phyloP scores from a whole-genome alignment of 805 yeast genomes.

The Lachancea sp. region DNA sequence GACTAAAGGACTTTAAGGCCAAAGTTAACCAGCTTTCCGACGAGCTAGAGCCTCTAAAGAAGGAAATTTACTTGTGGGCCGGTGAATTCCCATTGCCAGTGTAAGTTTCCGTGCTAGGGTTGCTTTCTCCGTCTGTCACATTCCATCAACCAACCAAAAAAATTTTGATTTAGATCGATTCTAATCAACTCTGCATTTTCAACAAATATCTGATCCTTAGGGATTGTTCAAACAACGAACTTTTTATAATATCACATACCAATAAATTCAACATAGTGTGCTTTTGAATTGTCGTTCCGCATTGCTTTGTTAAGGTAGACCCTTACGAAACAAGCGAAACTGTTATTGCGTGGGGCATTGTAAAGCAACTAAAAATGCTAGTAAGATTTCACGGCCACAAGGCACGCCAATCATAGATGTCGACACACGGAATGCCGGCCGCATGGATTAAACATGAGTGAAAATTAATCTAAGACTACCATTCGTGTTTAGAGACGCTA shows the following conservation, averaged over 20 bases:
- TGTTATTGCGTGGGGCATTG: too few relatives aligned
- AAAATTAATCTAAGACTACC: too few relatives aligned
- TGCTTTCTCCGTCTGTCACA: too few relatives aligned
- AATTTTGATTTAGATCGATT: constrained; percentile 4
- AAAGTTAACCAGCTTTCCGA: constrained; percentile 66
- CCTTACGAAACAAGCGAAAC: too few relatives aligned
- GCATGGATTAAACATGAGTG: too few relatives aligned
- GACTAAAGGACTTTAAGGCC: constrained; percentile 91
- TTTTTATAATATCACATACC: constrained; percentile 4
- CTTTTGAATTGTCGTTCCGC: not conserved
- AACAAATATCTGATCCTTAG: constrained; percentile 8
- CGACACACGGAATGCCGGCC: too few relatives aligned
- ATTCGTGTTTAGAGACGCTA: too few relatives aligned
- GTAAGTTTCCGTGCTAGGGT: constrained; percentile 23
- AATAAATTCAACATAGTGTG: constrained; percentile 8
- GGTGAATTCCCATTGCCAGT: constrained; percentile 72
- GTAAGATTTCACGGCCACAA: too few relatives aligned
- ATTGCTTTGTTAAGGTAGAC: too few relatives aligned
- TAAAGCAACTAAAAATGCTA: too few relatives aligned
- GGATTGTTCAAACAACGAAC: constrained; percentile 2
- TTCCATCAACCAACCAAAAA: not conserved
- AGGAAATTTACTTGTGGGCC: constrained; percentile 87
- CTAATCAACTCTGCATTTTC: constrained; percentile 10
- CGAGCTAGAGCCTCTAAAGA: constrained; percentile 59
- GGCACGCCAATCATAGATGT: too few relatives aligned